Evolutionary conservation across 1,284 basidiomycete species (phyloP), one percentile per base, ranked within the genome.

Genomic region (Omphalotus olearius): DNA sequence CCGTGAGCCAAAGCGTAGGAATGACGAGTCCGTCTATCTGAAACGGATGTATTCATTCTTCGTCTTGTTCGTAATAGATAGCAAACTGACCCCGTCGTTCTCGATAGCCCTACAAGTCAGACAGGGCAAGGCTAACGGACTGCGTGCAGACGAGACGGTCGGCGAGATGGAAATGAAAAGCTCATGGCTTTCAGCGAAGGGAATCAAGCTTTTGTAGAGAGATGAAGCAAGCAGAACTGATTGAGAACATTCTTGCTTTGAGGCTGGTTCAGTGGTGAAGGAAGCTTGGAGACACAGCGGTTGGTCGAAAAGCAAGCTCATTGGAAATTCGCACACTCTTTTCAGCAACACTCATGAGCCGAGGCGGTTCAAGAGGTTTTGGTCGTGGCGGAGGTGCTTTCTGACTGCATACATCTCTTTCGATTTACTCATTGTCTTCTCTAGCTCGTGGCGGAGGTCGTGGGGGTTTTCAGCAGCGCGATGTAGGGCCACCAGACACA

Each of bases 401-500:
- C 26, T 51, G 61, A 45, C 40, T 45, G 16, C 30, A 5, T 51
- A 26, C 20, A 6, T 23, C 13, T 18, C n/a, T 41, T 30, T 28
- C 37, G 47, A 7, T 23, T 26, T 40, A 37, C 26, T 26, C 43
- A 41, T 44, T 33, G 4, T 40, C 36, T 58, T 20, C 55, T 43
- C 4, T 51, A 71, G 76, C 66, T 49, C 77, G 79, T 45, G 79
- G 82, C 36, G 75, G 80, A 37, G 82, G 80, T 23, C 74, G 85
- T 25, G 76, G 85, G 56, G 85, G 85, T 54, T 87, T 83, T 62
- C 79, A 82, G 55, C 83, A 84, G 56, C 75, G 86, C 50, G 88
- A 91, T 63, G 64, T 75, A 38, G 93, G 92, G 40, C 93, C 92
- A 63, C 93, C 93, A 51, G 91, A 93, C 53, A 81, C 79, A 49